Conservation (phyloP, 306 rosid species). For the Gastrolobium villosum region DNA sequence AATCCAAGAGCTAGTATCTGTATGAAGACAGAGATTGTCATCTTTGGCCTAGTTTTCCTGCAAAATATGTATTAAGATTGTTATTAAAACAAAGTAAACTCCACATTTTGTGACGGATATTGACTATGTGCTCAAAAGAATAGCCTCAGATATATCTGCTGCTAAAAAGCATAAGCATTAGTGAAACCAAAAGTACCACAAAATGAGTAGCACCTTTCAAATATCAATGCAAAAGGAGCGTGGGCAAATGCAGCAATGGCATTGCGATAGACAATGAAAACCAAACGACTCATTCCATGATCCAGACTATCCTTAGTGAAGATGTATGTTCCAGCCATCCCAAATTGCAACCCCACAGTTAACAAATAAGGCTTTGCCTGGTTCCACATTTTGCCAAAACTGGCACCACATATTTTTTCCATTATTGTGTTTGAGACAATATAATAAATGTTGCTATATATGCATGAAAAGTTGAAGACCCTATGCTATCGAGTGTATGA, state of each 20-base stretch:
- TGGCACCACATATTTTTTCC: slow-evolving; percentile 3
- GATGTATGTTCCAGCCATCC: slow-evolving; percentile 68
- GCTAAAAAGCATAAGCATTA: no score
- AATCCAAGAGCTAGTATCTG: slow-evolving; percentile 73
- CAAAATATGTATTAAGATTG: neutral
- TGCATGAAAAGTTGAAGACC: slow-evolving; percentile 7
- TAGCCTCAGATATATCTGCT: neutral
- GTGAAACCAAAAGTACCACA: neutral
- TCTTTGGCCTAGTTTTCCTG: slow-evolving; percentile 79
- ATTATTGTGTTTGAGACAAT: neutral
- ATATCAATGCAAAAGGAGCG: slow-evolving; percentile 67
- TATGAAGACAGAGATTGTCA: slow-evolving; percentile 63
- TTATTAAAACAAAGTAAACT: neutral
- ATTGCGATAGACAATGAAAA: slow-evolving; percentile 74
- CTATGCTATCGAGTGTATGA: neutral
- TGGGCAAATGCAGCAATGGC: slow-evolving; percentile 65
- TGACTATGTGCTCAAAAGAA: neutral
- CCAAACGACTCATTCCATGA: slow-evolving; percentile 75
- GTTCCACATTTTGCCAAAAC: slow-evolving; percentile 14
- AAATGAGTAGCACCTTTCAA: slow-evolving; percentile 61
- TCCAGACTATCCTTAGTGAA: slow-evolving; percentile 66
- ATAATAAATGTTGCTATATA: neutral
- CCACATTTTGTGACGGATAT: neutral
- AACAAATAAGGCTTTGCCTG: slow-evolving; percentile 68
- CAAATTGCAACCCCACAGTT: slow-evolving; percentile 72